These are phyloP conservation scores for Exobasidium cylindrosporum DNA, from an alignment of 1,284 basidiomycete species.

Conservation along the genomic window DNA sequence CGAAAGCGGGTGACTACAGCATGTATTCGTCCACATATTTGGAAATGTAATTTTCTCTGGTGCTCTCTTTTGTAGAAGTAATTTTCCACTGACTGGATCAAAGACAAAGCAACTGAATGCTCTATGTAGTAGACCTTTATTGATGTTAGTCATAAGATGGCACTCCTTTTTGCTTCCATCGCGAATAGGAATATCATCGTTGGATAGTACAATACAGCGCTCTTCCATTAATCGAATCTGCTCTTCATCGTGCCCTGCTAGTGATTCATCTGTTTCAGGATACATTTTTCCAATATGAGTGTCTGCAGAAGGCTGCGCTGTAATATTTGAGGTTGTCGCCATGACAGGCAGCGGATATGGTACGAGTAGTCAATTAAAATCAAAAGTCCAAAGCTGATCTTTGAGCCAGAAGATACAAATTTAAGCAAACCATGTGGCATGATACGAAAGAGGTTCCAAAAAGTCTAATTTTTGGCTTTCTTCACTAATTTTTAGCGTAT, in stretches of 20 bases:
- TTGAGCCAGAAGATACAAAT: no score
- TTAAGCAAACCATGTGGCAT: no score
- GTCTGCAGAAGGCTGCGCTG: no score
- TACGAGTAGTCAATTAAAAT: no score
- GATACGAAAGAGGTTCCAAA: no score
- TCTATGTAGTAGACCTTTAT: slow-evolving; percentile 88
- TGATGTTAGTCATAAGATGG: slow-evolving; percentile 98
- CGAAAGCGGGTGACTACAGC: slow-evolving; percentile 89
- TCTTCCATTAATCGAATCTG: slow-evolving; percentile 87
- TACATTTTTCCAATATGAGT: no score
- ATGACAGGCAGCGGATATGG: no score
- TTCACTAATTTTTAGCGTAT: no score
- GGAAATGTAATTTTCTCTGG: slow-evolving; percentile 99
- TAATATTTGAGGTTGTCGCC: no score
- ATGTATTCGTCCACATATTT: slow-evolving; percentile 99
- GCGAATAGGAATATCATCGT: slow-evolving; percentile 69
- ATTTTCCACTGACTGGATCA: slow-evolving; percentile 84
- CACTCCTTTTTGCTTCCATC: slow-evolving; percentile 84
- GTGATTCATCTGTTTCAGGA: slow-evolving; percentile 20
- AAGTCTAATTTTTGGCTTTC: no score
- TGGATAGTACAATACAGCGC: slow-evolving; percentile 89
- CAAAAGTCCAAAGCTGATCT: no score
- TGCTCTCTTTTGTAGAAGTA: slow-evolving; percentile 93
- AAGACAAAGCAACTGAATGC: slow-evolving; percentile 98
- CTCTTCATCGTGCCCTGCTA: slow-evolving; percentile 56